Percentiles rank a stretch among this genome's conserved stretches.
Conservation (phyloP, 441 rosid genomes). For the Arabidopsis lyrata region DNA sequence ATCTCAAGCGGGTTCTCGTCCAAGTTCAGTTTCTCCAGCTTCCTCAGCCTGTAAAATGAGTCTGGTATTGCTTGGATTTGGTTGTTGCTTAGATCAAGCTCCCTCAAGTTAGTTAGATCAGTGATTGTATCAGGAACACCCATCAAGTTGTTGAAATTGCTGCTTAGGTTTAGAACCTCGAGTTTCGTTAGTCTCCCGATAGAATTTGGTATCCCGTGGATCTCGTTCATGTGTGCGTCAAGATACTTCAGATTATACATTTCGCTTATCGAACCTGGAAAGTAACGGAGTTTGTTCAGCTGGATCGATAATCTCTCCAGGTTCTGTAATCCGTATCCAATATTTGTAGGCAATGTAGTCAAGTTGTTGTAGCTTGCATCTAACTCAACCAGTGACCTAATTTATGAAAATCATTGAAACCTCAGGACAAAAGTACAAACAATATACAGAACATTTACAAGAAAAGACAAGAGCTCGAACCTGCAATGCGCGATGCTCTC, state of each 20-base stretch:
- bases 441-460: conserved; percentile 7
- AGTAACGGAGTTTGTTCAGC: conserved; percentile 59
- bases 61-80: conserved; percentile 63
- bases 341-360: conserved; percentile 55
- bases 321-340: conserved; percentile 63
- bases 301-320: conserved; percentile 61
- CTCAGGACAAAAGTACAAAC: conserved; percentile 6
- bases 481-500: conserved; percentile 74
- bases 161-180: conserved; percentile 62
- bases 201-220: conserved; percentile 60
- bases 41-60: conserved; percentile 58
- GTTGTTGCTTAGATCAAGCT: conserved; percentile 78
- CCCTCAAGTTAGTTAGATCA: conserved; percentile 59
- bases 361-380: conserved; percentile 72
- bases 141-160: conserved; percentile 66
- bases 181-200: conserved; percentile 64
- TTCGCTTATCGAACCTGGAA: conserved; percentile 63
- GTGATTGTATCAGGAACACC: conserved; percentile 60
- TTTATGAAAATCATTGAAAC: not conserved
- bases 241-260: conserved; percentile 58
- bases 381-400: conserved; percentile 64
- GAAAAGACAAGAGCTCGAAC: conserved; percentile 35
- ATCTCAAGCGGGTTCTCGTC: conserved; percentile 65
- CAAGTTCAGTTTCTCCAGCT: conserved; percentile 62
- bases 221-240: conserved; percentile 73